Evolutionary conservation across 2,329 filamentous ascomycete genomes (phyloP), one percentile per base, ranked within the genome.

Genomic region (Cladophialophora exuberans): DNA sequence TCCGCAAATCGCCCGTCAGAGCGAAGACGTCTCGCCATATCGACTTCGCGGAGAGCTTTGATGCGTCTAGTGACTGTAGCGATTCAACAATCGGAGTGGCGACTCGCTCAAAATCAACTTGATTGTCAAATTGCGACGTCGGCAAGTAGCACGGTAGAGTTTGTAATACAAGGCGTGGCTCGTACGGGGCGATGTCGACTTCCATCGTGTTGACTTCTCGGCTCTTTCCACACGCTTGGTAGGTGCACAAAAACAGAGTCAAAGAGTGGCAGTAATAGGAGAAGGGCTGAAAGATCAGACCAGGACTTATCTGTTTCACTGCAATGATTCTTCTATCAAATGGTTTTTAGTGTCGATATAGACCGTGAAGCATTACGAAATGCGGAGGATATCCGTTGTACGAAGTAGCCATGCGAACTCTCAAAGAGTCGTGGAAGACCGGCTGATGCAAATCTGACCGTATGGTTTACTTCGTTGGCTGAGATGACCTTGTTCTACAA

Each of bases 1-100:
- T 68, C 22, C 66, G 57, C 22, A 63, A 28, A 3, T 60, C 64
- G 17, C 66, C 65, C 1, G 61, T 68, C 20, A 68, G 49, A 6
- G 63, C 62, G 39, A 62, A 66, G n/a, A 58, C 36, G 36, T 68
- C 66, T 9, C 64, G 55, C 65, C 65, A 68, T 11, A 67, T 48
- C 7, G 65, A 30, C 6, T 17, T 23, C 11, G 43, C 10, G 7
- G 46, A 47, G 3, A 58, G 42, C 4, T 36, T 31, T 38, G 31
- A 36, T 18, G 17, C 9, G 13, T 26, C 20, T 18, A 59, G 42
- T 4, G 35, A 6, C 5, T 23, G 28, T 4, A 59, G 33, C n/a
- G 35, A 52, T 4, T 46, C 26, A 11, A 59, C 23, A 2, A 53
- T 6, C 1, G 48, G 42, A 6, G 28, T 23, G n/a, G 48, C 56